Percentiles rank a stretch among this genome's conserved stretches.
These are phyloP conservation scores for Botryosphaeria dothidea DNA, from an alignment of 2,329 filamentous ascomycete species.

Conservation along the genomic window DNA sequence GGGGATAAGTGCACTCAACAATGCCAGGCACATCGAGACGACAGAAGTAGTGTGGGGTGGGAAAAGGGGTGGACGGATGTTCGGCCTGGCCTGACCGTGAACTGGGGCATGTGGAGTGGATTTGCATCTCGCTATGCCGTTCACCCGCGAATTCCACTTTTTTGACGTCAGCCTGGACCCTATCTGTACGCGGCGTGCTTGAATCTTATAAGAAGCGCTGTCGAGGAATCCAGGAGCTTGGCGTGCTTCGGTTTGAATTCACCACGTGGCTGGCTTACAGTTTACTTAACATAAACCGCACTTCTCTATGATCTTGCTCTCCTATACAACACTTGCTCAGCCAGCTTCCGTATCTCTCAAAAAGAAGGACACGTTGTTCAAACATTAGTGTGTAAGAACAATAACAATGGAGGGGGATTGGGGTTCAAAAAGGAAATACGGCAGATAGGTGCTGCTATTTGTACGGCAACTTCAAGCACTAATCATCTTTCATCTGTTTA, in stretches of 20 bases:
- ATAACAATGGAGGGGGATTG: no score
- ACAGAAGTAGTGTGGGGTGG: background rate
- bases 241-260: background rate
- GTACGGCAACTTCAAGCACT: no score
- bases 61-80: background rate
- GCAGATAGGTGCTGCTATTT: no score
- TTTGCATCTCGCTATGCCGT: background rate
- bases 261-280: background rate
- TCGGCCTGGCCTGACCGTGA: background rate
- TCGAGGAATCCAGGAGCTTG: background rate
- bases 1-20: background rate
- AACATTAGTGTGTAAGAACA: no score
- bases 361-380: no score
- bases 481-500: no score
- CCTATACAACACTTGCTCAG: no score
- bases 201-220: background rate
- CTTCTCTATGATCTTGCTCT: background rate
- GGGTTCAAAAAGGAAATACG: no score
- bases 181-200: background rate
- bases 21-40: background rate
- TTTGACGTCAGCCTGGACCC: background rate
- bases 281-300: background rate
- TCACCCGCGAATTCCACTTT: background rate
- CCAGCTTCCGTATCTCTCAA: no score
- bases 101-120: slow-evolving; percentile 1